Evolutionary conservation across 2,329 filamentous ascomycete species (phyloP), one percentile per base, ranked within the genome.

Genomic region (Paramyrothecium roridum): DNA sequence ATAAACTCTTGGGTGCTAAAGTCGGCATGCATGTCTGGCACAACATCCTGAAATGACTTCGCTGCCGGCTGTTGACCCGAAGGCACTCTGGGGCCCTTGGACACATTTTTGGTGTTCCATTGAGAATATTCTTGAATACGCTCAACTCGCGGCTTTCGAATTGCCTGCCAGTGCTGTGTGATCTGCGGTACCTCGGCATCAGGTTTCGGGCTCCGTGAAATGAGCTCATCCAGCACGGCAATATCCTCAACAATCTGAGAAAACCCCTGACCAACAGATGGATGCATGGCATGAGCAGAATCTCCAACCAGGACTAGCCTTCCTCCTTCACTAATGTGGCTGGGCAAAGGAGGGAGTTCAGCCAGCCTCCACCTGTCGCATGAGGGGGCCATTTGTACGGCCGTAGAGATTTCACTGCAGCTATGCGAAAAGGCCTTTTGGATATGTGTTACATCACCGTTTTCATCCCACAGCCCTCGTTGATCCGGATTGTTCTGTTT

Each of bases 301-400:
- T 62, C 60, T n/a, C 60, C 61, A 20, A 63, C 48, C 43, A 63
- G 49, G 10, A 58, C 30, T 3, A 62, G 50, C 17, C 61, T 56
- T 11, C 61, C 59, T 0, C 52, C 56, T 37, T 52, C 22, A 43
- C 60, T 63, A 2, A 55, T 53, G 59, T 60, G 63, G 2, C 61
- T 59, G 20, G 61, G 60, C 3, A 61, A 54, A 23, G 62, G 52
- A 2, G 61, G 60, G 21, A 63, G 55, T 52, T 63, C 61, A 13
- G 61, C 59, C 1, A 63, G 53, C 34, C 54, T 59, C 60, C 61
- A 63, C 40, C 61, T 54, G 26, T 61, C 60, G 46, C 61, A 62
- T 13, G 53, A 17, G 2, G 54, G 26, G 7, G 60, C 54, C 20
- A 55, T 26, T 2, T 52, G 47, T 11, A 62, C 51, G 1, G 49